A percentile compares a stretch with the other conserved stretches of the same genome.
Evolutionary conservation across 2,329 filamentous ascomycete genomes (phyloP).

Genomic region (Ceratocystis diversiconidia): DNA sequence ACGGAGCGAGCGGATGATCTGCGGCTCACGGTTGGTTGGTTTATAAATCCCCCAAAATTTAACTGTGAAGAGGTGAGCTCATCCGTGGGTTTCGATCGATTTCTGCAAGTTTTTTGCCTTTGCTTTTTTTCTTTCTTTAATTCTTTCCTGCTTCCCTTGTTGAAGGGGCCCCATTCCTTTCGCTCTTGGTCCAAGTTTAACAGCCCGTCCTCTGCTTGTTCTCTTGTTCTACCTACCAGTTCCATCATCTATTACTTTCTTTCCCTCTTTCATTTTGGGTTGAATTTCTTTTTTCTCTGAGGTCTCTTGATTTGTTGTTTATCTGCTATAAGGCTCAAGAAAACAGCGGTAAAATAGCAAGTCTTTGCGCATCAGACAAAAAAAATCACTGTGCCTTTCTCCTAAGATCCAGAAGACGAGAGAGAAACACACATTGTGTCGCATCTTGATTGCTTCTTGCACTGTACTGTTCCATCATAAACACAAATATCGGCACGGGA

Average conservation of each 20-base stretch:
- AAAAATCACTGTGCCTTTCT: neutral
- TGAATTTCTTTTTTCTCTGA: neutral
- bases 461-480: neutral
- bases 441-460: neutral
- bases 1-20: neutral
- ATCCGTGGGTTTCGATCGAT: conserved; percentile 11
- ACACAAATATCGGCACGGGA: neutral
- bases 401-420: neutral
- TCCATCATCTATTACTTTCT: too few relatives aligned
- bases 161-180: neutral
- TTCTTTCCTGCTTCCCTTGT: neutral
- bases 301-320: neutral
- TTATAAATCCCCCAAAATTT: neutral
- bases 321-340: neutral
- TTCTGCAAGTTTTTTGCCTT: conserved; percentile 9
- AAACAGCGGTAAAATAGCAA: neutral
- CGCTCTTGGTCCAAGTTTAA: neutral
- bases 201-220: neutral
- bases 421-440: neutral
- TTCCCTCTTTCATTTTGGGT: too few relatives aligned
- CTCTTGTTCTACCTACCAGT: neutral
- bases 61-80: conserved; percentile 14
- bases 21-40: neutral
- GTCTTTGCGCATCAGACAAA: neutral
- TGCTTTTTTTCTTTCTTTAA: neutral